Evolutionary conservation across 2,329 filamentous ascomycete species (phyloP).

Genomic region (Penicillium polonicum): DNA sequence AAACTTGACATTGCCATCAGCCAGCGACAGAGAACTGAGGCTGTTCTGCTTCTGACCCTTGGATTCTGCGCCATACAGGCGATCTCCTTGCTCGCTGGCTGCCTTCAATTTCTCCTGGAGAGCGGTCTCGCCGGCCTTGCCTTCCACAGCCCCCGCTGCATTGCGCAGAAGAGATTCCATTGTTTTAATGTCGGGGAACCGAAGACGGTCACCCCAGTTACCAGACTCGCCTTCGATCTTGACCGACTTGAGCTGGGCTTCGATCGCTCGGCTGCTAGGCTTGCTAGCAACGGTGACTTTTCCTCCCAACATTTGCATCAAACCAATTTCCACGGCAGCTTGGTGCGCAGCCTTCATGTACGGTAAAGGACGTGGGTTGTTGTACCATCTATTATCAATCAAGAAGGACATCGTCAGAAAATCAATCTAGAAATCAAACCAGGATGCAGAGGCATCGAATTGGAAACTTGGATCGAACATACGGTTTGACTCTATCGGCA

Average conservation of each 20-base stretch:
- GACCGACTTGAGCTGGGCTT: slow-evolving; percentile 28
- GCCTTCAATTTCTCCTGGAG: background rate
- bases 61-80: slow-evolving; percentile 7
- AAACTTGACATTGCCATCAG: slow-evolving; percentile 65
- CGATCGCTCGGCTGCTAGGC: background rate
- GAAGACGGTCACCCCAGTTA: slow-evolving; percentile 27
- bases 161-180: slow-evolving; percentile 30
- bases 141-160: background rate
- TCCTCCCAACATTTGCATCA: slow-evolving; percentile 46
- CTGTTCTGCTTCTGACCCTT: slow-evolving; percentile 19
- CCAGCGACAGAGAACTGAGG: slow-evolving; percentile 48
- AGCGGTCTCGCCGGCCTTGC: background rate
- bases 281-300: background rate
- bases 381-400: slow-evolving; percentile 15
- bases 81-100: background rate
- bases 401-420: background rate
- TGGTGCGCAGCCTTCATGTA: slow-evolving; percentile 48
- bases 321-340: slow-evolving; percentile 56
- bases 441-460: background rate
- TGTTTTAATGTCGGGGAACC: slow-evolving; percentile 32
- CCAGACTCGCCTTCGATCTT: slow-evolving; percentile 29
- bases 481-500: slow-evolving; percentile 45
- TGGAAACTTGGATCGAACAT: slow-evolving; percentile 22
- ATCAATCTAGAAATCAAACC: background rate
- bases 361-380: slow-evolving; percentile 4